A percentile compares a stretch with the other conserved stretches of the same genome.
Evolutionary conservation across 2,329 filamentous ascomycete genomes (phyloP).

Genomic region (Nemania serpens): DNA sequence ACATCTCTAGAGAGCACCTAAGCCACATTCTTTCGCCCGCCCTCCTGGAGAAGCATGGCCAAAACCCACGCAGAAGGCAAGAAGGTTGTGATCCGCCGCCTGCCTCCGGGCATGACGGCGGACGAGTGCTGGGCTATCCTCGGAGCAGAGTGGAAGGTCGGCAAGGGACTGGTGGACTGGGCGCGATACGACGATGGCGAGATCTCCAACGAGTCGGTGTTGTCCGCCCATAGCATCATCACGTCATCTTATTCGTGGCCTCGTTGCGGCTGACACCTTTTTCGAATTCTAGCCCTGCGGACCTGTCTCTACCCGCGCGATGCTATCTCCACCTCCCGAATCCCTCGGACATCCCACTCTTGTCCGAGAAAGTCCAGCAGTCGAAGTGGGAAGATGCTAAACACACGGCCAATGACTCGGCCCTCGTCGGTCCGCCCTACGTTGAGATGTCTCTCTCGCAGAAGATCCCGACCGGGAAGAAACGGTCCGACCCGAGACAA

Average conservation of each 20-base stretch:
- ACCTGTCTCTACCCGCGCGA: slow-evolving; percentile 78
- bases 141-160: slow-evolving; percentile 79
- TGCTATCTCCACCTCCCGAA: slow-evolving; percentile 84
- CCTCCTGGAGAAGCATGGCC: slow-evolving; percentile 48
- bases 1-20: slow-evolving; percentile 40
- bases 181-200: slow-evolving; percentile 69
- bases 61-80: slow-evolving; percentile 65
- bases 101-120: slow-evolving; percentile 84
- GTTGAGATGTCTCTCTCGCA: slow-evolving; percentile 85
- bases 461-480: slow-evolving; percentile 75
- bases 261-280: slow-evolving; percentile 16
- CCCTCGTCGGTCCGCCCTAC: slow-evolving; percentile 76
- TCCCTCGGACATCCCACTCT: slow-evolving; percentile 65
- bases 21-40: slow-evolving; percentile 45
- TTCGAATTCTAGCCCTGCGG: slow-evolving; percentile 67
- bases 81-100: slow-evolving; percentile 82
- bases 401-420: slow-evolving; percentile 71
- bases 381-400: slow-evolving; percentile 81
- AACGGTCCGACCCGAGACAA: slow-evolving; percentile 79
- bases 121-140: slow-evolving; percentile 74
- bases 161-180: slow-evolving; percentile 86
- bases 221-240: slow-evolving; percentile 20
- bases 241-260: not conserved
- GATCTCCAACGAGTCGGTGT: slow-evolving; percentile 77
- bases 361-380: slow-evolving; percentile 72